phyloP scores from a whole-genome alignment of 257 asterid species.

The Ilex asprella region DNA sequence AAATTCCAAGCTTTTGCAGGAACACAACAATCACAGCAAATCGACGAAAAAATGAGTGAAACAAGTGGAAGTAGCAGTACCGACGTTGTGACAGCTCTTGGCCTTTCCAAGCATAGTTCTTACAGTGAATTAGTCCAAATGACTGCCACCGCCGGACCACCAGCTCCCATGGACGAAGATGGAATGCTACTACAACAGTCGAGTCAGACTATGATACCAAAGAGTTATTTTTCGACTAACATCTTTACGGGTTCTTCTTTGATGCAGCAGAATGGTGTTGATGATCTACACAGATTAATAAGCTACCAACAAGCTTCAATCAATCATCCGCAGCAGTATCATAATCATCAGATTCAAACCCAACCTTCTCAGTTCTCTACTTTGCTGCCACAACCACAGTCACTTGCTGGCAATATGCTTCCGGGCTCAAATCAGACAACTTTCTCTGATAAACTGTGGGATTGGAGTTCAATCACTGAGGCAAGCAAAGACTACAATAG shows the following conservation, averaged over 20 bases:
- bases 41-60: slow-evolving; percentile 33
- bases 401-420: slow-evolving; percentile 17
- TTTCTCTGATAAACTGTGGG: slow-evolving; percentile 72
- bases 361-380: slow-evolving; percentile 32
- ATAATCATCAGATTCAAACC: slow-evolving; percentile 16
- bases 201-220: slow-evolving; percentile 11
- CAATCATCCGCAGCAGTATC: slow-evolving; percentile 21
- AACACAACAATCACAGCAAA: slow-evolving; percentile 8
- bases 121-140: slow-evolving; percentile 28
- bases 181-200: slow-evolving; percentile 18
- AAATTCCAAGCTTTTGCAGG: slow-evolving; percentile 13
- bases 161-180: slow-evolving; percentile 3
- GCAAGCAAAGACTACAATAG: background rate
- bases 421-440: slow-evolving; percentile 34
- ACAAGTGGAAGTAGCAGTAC: slow-evolving; percentile 53
- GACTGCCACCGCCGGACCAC: background rate
- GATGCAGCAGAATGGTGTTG: slow-evolving; percentile 20
- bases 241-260: slow-evolving; percentile 23
- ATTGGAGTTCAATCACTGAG: slow-evolving; percentile 46
- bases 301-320: slow-evolving; percentile 27
- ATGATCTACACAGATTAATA: slow-evolving; percentile 71
- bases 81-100: slow-evolving; percentile 39
- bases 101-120: slow-evolving; percentile 34
- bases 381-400: slow-evolving; percentile 24
- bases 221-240: slow-evolving; percentile 11